phyloP scores from a whole-genome alignment of 805 yeast species.

The Lachancea sp. region DNA sequence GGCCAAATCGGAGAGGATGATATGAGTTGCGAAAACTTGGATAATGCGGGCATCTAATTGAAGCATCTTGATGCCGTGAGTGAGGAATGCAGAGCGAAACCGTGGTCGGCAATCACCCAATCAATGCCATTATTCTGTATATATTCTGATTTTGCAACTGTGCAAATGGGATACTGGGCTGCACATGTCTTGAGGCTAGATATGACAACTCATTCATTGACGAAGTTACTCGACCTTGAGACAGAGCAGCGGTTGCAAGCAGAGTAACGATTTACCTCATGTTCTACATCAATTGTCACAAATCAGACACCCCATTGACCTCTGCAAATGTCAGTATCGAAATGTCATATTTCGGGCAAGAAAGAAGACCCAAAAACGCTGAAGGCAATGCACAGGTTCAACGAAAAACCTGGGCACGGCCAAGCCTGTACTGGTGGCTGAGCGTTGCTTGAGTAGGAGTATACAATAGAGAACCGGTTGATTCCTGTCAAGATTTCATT shows the following conservation, averaged over 20 bases:
- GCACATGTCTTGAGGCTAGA: slow-evolving; percentile 10
- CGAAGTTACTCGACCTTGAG: slow-evolving; percentile 3
- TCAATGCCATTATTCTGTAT: neutral
- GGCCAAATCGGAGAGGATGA: neutral
- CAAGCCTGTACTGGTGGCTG: too few relatives aligned
- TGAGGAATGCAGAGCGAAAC: neutral
- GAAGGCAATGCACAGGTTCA: too few relatives aligned
- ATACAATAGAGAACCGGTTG: too few relatives aligned
- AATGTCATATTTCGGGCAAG: too few relatives aligned
- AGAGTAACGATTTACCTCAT: neutral
- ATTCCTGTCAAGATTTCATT: too few relatives aligned
- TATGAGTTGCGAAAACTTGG: neutral
- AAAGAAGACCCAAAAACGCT: too few relatives aligned
- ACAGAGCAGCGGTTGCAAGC: neutral
- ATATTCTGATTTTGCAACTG: slow-evolving; percentile 2
- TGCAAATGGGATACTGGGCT: slow-evolving; percentile 7
- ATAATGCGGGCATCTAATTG: neutral
- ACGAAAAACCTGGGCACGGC: too few relatives aligned
- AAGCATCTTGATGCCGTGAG: neutral
- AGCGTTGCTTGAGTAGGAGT: too few relatives aligned
- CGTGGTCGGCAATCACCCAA: too few relatives aligned
- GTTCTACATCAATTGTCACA: neutral
- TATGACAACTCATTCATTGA: slow-evolving; percentile 6
- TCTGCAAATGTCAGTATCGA: too few relatives aligned
- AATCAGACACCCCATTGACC: too few relatives aligned